Conservation (phyloP, 75 land plant genomes). For the Sequoia sempervirens region DNA sequence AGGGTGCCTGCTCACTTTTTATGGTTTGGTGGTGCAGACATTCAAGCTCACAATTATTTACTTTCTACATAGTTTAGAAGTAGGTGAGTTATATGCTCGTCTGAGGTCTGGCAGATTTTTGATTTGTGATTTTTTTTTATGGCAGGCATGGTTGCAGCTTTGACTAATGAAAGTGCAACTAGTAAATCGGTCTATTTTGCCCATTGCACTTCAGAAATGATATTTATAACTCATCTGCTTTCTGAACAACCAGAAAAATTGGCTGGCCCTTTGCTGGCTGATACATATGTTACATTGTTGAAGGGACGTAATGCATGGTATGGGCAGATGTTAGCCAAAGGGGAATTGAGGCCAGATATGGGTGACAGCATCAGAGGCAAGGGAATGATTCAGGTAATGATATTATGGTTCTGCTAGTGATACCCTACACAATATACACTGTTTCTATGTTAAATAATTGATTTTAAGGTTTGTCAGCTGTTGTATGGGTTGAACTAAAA, state of each 20-base stretch:
- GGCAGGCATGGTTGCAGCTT: constrained; percentile 52
- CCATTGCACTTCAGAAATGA: constrained; percentile 58
- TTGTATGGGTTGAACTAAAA: background rate
- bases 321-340: constrained; percentile 49
- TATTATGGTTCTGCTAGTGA: background rate
- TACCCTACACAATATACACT: background rate
- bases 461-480: background rate
- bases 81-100: background rate
- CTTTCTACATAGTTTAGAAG: background rate
- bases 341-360: constrained; percentile 49
- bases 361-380: constrained; percentile 55
- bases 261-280: constrained; percentile 55
- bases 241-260: constrained; percentile 44
- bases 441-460: background rate
- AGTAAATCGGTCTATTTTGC: constrained; percentile 59
- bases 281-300: constrained; percentile 49
- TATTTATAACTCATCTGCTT: constrained; percentile 49
- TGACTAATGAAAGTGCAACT: constrained; percentile 57
- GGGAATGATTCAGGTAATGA: constrained; percentile 50
- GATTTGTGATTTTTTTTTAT: background rate
- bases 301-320: constrained; percentile 67
- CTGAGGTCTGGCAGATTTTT: background rate
- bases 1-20: background rate
- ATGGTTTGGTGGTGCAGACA: background rate
- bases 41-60: background rate